These are phyloP conservation scores for Heteromeles arbutifolia DNA, from an alignment of 306 rosid genomes.

Conservation along the genomic window DNA sequence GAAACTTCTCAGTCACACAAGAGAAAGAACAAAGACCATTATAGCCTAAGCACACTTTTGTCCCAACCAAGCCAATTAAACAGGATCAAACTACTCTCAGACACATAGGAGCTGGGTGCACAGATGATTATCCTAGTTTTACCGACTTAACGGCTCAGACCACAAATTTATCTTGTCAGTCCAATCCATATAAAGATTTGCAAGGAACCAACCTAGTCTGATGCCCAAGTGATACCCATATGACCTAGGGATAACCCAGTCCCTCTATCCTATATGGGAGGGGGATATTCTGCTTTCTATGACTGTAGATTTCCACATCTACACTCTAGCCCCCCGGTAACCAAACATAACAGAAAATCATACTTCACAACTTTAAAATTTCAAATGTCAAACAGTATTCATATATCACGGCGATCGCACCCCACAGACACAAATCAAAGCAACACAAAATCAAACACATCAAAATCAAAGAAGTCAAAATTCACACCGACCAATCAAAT, in stretches of 20 bases:
- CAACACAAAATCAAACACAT: not conserved
- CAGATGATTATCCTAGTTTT: not conserved
- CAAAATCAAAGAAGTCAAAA: not conserved
- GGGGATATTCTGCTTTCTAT: not conserved
- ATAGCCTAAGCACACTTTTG: not conserved
- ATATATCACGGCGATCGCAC: not conserved
- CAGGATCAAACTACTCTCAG: not conserved
- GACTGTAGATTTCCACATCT: not conserved
- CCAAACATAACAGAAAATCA: slow-evolving; percentile 10
- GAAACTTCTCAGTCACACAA: not conserved
- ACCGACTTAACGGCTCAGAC: not conserved
- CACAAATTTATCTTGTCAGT: not conserved
- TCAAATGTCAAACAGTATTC: not conserved
- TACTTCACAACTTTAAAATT: not conserved
- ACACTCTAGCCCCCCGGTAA: not conserved
- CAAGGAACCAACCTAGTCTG: not conserved
- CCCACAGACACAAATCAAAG: not conserved
- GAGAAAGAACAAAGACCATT: not conserved
- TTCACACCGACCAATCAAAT: not conserved
- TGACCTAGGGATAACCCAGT: not conserved
- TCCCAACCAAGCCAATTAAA: not conserved
- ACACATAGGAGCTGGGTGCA: not conserved
- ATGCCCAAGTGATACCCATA: not conserved
- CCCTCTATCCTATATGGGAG: not conserved
- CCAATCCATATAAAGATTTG: not conserved